Percentiles rank a stretch among this genome's conserved stretches.
These are phyloP conservation scores for Puccinia coronata DNA, from an alignment of 1,284 basidiomycete species.

Conservation along the genomic window DNA sequence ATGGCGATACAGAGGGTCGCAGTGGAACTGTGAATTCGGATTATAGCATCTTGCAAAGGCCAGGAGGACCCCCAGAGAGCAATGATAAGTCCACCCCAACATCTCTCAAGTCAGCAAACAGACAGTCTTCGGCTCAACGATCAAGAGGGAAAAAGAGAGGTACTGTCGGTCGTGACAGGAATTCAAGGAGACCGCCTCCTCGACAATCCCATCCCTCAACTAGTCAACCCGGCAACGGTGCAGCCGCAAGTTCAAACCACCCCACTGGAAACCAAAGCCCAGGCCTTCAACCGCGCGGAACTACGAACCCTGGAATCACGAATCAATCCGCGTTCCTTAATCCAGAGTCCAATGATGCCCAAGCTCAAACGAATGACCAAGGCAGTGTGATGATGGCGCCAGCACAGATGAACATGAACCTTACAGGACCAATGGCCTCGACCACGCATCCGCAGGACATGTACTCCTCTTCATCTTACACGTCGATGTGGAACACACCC, in stretches of 20 bases:
- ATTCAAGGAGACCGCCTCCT: background rate
- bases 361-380: background rate
- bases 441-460: background rate
- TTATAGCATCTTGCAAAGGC: constrained; percentile 39
- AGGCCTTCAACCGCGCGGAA: background rate
- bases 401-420: background rate
- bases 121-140: constrained; percentile 6
- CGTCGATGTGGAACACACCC: background rate
- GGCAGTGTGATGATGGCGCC: background rate
- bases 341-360: background rate
- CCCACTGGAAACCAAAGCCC: background rate
- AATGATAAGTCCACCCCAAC: constrained; percentile 2
- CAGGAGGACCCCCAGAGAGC: background rate
- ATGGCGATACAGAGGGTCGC: background rate
- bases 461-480: background rate
- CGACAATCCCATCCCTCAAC: background rate
- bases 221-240: background rate
- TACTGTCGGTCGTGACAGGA: background rate
- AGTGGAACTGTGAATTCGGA: constrained; percentile 21
- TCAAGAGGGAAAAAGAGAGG: constrained; percentile 16
- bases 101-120: background rate
- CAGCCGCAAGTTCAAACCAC: background rate
- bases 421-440: background rate
- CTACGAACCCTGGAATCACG: background rate
- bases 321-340: background rate